Conservation (phyloP, 148 eudicot genomes). For the Diospyros lotus region DNA sequence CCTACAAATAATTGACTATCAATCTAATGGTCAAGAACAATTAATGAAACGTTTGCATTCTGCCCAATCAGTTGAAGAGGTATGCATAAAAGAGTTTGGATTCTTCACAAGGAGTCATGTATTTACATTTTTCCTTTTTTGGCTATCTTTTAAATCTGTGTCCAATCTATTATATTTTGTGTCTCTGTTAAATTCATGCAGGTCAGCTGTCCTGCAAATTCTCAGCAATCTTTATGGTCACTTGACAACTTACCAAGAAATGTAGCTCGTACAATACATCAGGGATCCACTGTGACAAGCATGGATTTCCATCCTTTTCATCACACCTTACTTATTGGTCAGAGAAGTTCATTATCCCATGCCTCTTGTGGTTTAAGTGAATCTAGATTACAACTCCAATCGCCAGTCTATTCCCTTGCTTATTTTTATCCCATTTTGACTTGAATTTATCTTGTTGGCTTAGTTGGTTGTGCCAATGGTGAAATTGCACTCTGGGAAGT, state of each 20-base stretch:
- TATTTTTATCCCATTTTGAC: conserved; percentile 2
- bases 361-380: conserved; percentile 44
- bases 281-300: conserved; percentile 62
- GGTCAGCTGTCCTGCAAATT: conserved; percentile 71
- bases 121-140: not conserved
- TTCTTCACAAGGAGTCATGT: not conserved
- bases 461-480: conserved; percentile 59
- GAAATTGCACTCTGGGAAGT: conserved; percentile 75
- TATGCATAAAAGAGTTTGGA: conserved; percentile 13
- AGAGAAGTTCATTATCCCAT: conserved; percentile 5
- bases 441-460: conserved; percentile 7
- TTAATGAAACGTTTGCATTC: conserved; percentile 71
- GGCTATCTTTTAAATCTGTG: not conserved
- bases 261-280: conserved; percentile 60
- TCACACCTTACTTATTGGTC: conserved; percentile 65
- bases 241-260: conserved; percentile 67
- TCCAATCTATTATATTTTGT: not conserved
- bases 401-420: not conserved
- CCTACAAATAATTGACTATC: conserved; percentile 58
- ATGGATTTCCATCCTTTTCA: conserved; percentile 80
- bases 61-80: conserved; percentile 74
- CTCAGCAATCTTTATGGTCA: conserved; percentile 58
- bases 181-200: conserved; percentile 9
- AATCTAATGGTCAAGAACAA: conserved; percentile 70
- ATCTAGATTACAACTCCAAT: not conserved